Evolutionary conservation across 495 filamentous ascomycete genomes (phyloP).

Genomic region (Podospora anserina): DNA sequence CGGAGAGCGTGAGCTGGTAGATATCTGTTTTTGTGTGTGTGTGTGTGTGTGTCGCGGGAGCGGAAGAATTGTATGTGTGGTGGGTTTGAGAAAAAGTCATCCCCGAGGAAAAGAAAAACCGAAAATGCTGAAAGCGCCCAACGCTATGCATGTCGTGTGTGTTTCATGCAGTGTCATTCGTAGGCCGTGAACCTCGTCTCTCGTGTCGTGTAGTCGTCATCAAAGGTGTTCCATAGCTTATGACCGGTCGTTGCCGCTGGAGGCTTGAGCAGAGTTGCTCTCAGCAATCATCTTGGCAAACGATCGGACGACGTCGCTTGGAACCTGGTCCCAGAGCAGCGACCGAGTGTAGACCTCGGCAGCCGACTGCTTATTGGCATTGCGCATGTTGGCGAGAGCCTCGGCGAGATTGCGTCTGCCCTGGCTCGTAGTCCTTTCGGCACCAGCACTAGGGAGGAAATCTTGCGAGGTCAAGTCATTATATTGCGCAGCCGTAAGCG

Average conservation of each 20-base stretch:
- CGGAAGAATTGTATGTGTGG: constrained; percentile 33
- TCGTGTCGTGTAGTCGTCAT: constrained; percentile 16
- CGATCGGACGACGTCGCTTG: constrained; percentile 83
- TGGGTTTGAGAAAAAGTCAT: constrained; percentile 6
- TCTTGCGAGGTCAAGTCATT: constrained; percentile 75
- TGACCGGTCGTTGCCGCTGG: constrained; percentile 37
- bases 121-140: constrained; percentile 14
- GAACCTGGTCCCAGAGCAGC: constrained; percentile 91
- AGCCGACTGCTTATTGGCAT: constrained; percentile 59
- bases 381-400: constrained; percentile 75
- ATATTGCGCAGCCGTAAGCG: constrained; percentile 82
- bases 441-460: constrained; percentile 52
- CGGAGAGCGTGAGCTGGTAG: constrained; percentile 37
- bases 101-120: constrained; percentile 25
- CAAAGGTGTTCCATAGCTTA: constrained; percentile 29
- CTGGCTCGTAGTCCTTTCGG: constrained; percentile 49
- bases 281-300: constrained; percentile 85
- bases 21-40: constrained; percentile 37
- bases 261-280: constrained; percentile 38
- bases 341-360: constrained; percentile 90
- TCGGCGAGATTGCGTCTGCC: constrained; percentile 75
- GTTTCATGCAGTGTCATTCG: constrained; percentile 15
- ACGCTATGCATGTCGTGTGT: constrained; percentile 14
- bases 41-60: constrained; percentile 31
- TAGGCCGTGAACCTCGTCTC: constrained; percentile 15